phyloP scores from a whole-genome alignment of 176 grass and related monocot species.

The Aegilops umbellulata region DNA sequence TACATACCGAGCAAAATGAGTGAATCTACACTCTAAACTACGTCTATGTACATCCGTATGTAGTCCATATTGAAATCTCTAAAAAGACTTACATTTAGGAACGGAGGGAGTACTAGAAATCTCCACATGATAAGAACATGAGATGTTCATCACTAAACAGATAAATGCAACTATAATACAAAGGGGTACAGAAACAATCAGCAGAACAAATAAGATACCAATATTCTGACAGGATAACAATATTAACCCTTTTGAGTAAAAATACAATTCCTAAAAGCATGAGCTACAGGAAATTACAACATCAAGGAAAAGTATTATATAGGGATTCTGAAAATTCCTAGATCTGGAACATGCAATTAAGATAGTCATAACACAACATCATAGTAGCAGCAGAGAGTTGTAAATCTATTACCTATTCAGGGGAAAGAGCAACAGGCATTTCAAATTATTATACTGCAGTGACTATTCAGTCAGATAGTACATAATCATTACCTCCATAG shows the following conservation, averaged over 20 bases:
- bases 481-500: conserved; percentile 64
- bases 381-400: not conserved
- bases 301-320: not conserved
- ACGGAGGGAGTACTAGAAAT: too few species aligned
- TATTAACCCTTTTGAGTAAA: not conserved
- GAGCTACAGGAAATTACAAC: not conserved
- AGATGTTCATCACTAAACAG: not conserved
- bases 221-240: not conserved
- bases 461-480: not conserved
- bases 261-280: conserved; percentile 4
- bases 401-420: not conserved
- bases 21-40: too few species aligned
- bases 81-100: too few species aligned
- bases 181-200: not conserved
- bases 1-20: too few species aligned
- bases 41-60: too few species aligned
- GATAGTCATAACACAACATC: not conserved
- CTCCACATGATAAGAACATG: too few species aligned
- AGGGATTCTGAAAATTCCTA: not conserved
- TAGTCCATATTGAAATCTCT: too few species aligned
- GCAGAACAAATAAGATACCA: not conserved
- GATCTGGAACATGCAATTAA: not conserved
- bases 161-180: not conserved
- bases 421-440: not conserved
- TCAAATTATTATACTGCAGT: not conserved